These are phyloP conservation scores for Kodamaea suecica DNA, from an alignment of 1,139 yeast species.

Conservation along the genomic window DNA sequence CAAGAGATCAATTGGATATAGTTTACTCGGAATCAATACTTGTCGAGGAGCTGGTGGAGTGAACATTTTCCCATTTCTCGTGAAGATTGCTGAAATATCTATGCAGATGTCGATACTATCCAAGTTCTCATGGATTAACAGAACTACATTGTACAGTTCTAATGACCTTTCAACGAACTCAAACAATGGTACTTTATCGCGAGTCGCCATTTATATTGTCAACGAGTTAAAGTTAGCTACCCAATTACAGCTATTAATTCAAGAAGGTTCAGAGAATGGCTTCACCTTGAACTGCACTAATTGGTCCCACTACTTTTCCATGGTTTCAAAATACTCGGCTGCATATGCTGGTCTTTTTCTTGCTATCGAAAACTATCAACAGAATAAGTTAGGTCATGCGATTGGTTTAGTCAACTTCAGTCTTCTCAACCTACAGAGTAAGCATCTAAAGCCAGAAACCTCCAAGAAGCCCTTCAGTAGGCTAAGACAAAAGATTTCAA, in stretches of 20 bases:
- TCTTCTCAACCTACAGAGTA: slow-evolving; percentile 39
- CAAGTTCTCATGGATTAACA: slow-evolving; percentile 40
- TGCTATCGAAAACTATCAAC: slow-evolving; percentile 42
- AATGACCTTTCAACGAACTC: slow-evolving; percentile 28
- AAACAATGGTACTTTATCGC: slow-evolving; percentile 40
- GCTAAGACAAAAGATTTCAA: slow-evolving; percentile 27
- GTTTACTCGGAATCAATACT: slow-evolving; percentile 21
- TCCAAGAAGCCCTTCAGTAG: slow-evolving; percentile 15
- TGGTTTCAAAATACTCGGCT: slow-evolving; percentile 34
- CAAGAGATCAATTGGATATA: slow-evolving; percentile 30
- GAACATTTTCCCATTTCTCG: slow-evolving; percentile 23
- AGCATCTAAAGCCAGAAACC: slow-evolving; percentile 18
- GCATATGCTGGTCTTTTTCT: slow-evolving; percentile 46
- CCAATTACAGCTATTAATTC: slow-evolving; percentile 7
- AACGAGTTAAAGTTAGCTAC: slow-evolving; percentile 28
- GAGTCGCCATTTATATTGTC: slow-evolving; percentile 40
- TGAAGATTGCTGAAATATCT: slow-evolving; percentile 29
- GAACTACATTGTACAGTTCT: slow-evolving; percentile 26
- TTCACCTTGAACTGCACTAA: slow-evolving; percentile 17
- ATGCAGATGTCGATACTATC: slow-evolving; percentile 42
- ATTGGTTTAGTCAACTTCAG: slow-evolving; percentile 42
- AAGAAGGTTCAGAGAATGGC: neutral
- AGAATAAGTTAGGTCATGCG: slow-evolving; percentile 40
- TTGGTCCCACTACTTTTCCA: slow-evolving; percentile 35
- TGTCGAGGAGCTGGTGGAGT: slow-evolving; percentile 6